A percentile compares a stretch with the other conserved stretches of the same genome.
These are phyloP conservation scores for Penicillium paxilli DNA, from an alignment of 495 filamentous ascomycete species.

Conservation along the genomic window DNA sequence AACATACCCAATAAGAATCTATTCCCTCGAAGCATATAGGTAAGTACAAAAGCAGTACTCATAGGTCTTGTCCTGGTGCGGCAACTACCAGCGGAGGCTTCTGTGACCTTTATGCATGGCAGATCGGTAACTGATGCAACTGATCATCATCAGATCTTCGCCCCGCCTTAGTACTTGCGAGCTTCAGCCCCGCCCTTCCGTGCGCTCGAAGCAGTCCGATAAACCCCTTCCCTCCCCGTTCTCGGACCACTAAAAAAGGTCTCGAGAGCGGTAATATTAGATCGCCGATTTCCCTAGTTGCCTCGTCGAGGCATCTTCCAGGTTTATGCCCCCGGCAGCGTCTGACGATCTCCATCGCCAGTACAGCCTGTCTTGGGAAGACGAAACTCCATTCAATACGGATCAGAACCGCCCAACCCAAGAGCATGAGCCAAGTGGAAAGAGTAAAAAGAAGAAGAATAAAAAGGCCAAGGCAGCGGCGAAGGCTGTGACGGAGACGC, in stretches of 20 bases:
- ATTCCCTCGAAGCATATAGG: background rate
- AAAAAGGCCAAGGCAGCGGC: conserved; percentile 40
- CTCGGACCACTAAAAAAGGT: conserved; percentile 36
- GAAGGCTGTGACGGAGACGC: conserved; percentile 34
- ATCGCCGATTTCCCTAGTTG: conserved; percentile 12
- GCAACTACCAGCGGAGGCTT: no score
- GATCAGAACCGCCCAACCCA: conserved; percentile 23
- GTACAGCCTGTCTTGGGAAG: conserved; percentile 41
- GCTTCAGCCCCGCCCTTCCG: conserved; percentile 2
- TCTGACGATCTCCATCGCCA: conserved; percentile 47
- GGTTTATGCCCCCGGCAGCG: conserved; percentile 50
- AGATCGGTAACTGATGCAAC: conserved; percentile 3
- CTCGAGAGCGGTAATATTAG: conserved; percentile 34
- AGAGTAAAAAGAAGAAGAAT: conserved; percentile 48
- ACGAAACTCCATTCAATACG: conserved; percentile 31
- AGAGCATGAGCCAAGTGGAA: conserved; percentile 45
- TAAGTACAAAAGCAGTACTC: background rate
- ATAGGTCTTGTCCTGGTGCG: no score
- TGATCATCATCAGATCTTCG: background rate
- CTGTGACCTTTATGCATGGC: background rate
- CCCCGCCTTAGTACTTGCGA: background rate
- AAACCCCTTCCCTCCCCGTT: conserved; percentile 26
- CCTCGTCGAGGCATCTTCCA: conserved; percentile 34
- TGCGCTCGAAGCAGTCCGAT: conserved; percentile 3
- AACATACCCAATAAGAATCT: background rate